Evolutionary conservation across 2,329 filamentous ascomycete species (phyloP), one percentile per base, ranked within the genome.

Genomic region (Penicillium sp.): DNA sequence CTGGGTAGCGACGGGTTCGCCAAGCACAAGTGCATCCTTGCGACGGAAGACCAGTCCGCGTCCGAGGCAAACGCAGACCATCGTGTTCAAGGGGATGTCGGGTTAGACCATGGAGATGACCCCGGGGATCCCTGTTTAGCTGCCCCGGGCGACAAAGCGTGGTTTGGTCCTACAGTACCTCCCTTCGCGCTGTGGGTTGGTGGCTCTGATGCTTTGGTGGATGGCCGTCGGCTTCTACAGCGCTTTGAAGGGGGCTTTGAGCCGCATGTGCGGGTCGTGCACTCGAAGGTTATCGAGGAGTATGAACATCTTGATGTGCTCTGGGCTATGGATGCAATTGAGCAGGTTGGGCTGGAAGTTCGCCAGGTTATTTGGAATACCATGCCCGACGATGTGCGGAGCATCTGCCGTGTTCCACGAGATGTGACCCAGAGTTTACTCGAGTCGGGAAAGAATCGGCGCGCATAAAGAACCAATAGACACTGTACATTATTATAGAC

Each of bases 221-320:
- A 97, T 73, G 94, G 94, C 0, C 77, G 82, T 18, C 86, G 87
- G 55, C 80, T 97, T 9, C 79, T 97, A 2, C 81, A 85, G 19
- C 83, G 94, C 1, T 90, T 97, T 63, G 84, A 90, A 67, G 83
- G 84, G 43, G 90, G 89, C 0, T 82, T 90, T 27, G 94, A 98
- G 74, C 94, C 94, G 1, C 82, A 91, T 69, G 91, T 96, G 9
- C 81, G 84, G 40, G 78, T 97, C 5, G 90, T 96, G 4, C 90
- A 96, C 76, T 84, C 85, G 62, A 96, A 91, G 71, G 81, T 96
- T 22, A 89, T 97, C 44, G 87, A 91, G 2, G 91, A 89, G 49
- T 96, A 96, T 73, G 94, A 97, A 77, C 94, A 98, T 76, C 82
- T 98, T 4, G 94, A 97, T 76, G 91, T 97, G 1, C 87, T 98